Conservation (phyloP, 257 asterid genomes). For the Solanum chiquidenum region DNA sequence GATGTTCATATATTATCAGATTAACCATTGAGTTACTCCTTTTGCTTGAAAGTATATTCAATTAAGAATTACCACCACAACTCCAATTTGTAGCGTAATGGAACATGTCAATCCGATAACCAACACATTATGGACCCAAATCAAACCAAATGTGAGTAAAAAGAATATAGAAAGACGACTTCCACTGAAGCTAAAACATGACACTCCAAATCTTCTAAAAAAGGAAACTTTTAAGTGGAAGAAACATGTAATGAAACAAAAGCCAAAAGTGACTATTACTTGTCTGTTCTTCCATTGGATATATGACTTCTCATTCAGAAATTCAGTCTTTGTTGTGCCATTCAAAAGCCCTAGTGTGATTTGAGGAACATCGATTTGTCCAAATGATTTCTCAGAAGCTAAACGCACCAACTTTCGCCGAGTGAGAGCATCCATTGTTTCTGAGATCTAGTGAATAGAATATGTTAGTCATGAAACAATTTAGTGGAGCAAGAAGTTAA, state of each 20-base stretch:
- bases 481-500: neutral
- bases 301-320: constrained; percentile 60
- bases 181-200: neutral
- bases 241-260: neutral
- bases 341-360: constrained; percentile 65
- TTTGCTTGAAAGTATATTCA: neutral
- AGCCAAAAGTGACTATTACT: constrained; percentile 25
- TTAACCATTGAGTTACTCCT: neutral
- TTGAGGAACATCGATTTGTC: constrained; percentile 70
- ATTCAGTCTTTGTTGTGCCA: constrained; percentile 67
- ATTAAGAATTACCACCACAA: neutral
- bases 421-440: constrained; percentile 53
- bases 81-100: neutral
- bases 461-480: constrained; percentile 10
- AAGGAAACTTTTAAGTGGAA: neutral
- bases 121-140: neutral
- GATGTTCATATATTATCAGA: neutral
- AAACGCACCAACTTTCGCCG: constrained; percentile 56
- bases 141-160: neutral
- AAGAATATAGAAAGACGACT: neutral
- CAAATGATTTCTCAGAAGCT: constrained; percentile 44
- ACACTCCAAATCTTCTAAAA: neutral
- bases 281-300: constrained; percentile 82
- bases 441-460: constrained; percentile 62
- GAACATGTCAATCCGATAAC: neutral